Percentiles rank a stretch among this genome's conserved stretches.
These are phyloP conservation scores for Calonectria pteridis DNA, from an alignment of 2,329 filamentous ascomycete species.

Conservation along the genomic window DNA sequence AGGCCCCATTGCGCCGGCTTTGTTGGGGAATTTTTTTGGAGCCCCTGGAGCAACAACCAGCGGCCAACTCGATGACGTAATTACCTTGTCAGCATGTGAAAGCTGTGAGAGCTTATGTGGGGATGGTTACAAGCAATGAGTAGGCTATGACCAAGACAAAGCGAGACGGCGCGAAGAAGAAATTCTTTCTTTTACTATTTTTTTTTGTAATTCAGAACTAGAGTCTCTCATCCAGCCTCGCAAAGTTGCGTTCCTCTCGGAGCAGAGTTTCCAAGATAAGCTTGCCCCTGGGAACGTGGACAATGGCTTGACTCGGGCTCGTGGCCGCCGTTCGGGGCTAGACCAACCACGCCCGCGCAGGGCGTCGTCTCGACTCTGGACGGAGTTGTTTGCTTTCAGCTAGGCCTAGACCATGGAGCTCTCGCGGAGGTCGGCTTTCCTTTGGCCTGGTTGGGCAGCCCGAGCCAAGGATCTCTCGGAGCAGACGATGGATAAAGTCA, in stretches of 20 bases:
- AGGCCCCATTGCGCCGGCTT: not conserved
- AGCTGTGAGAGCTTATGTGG: conserved; percentile 17
- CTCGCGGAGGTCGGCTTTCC: conserved; percentile 11
- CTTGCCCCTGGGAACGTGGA: conserved; percentile 4
- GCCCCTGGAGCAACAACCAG: not conserved
- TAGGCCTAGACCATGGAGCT: conserved; percentile 1
- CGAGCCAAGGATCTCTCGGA: not conserved
- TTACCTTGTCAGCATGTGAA: conserved; percentile 29
- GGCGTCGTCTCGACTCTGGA: not conserved
- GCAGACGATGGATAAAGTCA: conserved; percentile 15
- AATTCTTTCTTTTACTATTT: not conserved
- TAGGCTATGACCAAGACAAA: conserved; percentile 14
- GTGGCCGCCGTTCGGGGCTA: conserved; percentile 21
- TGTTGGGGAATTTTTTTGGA: conserved; percentile 12
- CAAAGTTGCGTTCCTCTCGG: not conserved
- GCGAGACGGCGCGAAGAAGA: not conserved
- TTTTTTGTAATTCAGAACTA: not conserved
- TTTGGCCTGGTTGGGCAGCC: conserved; percentile 1
- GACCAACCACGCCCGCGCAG: not conserved
- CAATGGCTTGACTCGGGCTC: conserved; percentile 21
- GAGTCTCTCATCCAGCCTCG: not conserved
- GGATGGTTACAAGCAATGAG: conserved; percentile 15
- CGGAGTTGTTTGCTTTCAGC: conserved; percentile 5
- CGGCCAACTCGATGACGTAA: conserved; percentile 22
- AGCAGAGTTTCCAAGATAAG: not conserved